Evolutionary conservation across 2,329 filamentous ascomycete species (phyloP).

Genomic region (Pleomassaria siparia): DNA sequence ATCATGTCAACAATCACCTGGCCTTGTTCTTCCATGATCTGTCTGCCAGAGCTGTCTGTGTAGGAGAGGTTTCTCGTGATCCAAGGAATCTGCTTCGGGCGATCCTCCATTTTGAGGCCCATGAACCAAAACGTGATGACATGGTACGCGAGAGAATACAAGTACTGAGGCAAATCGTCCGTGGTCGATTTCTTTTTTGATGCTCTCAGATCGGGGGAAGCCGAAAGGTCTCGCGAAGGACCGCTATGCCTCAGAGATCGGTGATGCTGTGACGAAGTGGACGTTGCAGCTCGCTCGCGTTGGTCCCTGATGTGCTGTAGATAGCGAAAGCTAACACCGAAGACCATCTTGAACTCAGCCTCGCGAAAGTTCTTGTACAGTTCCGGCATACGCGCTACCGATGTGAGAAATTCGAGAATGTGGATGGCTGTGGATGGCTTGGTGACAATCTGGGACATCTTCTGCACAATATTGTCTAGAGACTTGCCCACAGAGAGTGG

Average conservation of each 20-base stretch:
- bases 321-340: conserved; percentile 93
- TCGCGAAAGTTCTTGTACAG: conserved; percentile 87
- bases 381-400: conserved; percentile 79
- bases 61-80: conserved; percentile 83
- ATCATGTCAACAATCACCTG: conserved; percentile 94
- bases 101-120: conserved; percentile 79
- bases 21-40: conserved; percentile 85
- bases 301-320: conserved; percentile 81
- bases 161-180: conserved; percentile 87
- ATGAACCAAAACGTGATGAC: conserved; percentile 98
- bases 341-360: conserved; percentile 90
- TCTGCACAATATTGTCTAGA: conserved; percentile 81
- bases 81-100: conserved; percentile 82
- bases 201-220: conserved; percentile 27
- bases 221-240: conserved; percentile 45
- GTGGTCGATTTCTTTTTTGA: conserved; percentile 50
- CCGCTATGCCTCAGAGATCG: conserved; percentile 47
- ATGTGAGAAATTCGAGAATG: conserved; percentile 92
- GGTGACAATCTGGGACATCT: conserved; percentile 95
- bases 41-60: conserved; percentile 71
- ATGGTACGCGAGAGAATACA: conserved; percentile 90
- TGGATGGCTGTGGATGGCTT: conserved; percentile 90
- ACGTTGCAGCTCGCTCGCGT: conserved; percentile 42
- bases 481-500: conserved; percentile 84
- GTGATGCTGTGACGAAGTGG: conserved; percentile 34